A percentile compares a stretch with the other conserved stretches of the same genome.
Conservation (phyloP, 2,329 filamentous ascomycete species). For the Cordyceps tenuipes region DNA sequence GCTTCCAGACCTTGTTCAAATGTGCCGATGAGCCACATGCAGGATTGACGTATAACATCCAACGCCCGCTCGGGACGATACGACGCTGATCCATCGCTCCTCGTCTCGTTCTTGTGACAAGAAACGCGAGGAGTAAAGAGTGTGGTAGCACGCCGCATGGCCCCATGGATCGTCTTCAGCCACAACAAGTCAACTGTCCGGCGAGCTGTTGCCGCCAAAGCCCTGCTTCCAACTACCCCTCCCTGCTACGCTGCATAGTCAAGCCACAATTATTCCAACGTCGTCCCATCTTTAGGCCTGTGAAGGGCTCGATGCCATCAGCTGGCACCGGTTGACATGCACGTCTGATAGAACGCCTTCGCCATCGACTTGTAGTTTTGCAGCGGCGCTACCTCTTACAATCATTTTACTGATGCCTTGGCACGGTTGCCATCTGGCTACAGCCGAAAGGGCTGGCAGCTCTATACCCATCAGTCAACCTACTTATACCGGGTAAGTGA, state of each 20-base stretch:
- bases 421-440: too few species aligned
- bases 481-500: too few species aligned
- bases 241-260: neutral
- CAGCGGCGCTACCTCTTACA: neutral
- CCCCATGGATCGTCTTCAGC: neutral
- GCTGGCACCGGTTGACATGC: neutral
- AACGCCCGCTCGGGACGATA: neutral
- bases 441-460: too few species aligned
- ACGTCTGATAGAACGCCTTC: neutral
- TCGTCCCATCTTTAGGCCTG: conserved; percentile 3
- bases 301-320: neutral
- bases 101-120: too few species aligned
- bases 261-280: conserved; percentile 10
- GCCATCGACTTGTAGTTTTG: neutral
- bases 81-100: too few species aligned
- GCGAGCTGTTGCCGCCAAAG: neutral
- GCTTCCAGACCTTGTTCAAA: neutral
- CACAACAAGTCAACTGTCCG: neutral
- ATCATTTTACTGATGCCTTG: neutral
- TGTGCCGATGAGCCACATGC: neutral
- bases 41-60: neutral
- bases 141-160: neutral
- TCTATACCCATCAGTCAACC: too few species aligned
- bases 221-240: neutral
- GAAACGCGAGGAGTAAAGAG: too few species aligned